These are phyloP conservation scores for Basipetospora chlamydospora DNA, from an alignment of 2,329 filamentous ascomycete species.

Conservation along the genomic window DNA sequence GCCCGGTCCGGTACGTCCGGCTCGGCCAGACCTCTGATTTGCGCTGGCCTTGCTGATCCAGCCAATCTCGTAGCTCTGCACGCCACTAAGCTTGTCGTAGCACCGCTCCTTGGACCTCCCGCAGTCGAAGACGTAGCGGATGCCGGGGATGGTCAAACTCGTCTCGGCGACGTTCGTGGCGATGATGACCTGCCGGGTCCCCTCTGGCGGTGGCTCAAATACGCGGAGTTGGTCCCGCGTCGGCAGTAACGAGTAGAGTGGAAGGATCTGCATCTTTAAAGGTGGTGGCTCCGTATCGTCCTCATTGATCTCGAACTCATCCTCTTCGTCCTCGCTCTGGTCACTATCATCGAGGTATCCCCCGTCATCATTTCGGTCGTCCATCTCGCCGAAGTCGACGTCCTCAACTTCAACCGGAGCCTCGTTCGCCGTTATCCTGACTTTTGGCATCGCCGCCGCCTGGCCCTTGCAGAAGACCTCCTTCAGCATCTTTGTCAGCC, in stretches of 20 bases:
- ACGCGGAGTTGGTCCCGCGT: conserved; percentile 84
- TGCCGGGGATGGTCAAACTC: conserved; percentile 88
- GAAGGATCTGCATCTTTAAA: conserved; percentile 72
- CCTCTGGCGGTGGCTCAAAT: conserved; percentile 72
- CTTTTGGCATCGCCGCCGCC: conserved; percentile 45
- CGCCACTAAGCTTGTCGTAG: conserved; percentile 75
- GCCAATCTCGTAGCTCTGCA: conserved; percentile 87
- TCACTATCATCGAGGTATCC: conserved; percentile 20
- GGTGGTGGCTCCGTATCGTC: conserved; percentile 45
- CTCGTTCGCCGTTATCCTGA: conserved; percentile 63
- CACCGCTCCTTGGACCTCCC: conserved; percentile 84
- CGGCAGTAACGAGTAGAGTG: conserved; percentile 82
- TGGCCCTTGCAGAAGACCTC: conserved; percentile 46
- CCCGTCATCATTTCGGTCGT: conserved; percentile 29
- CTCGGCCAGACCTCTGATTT: conserved; percentile 80
- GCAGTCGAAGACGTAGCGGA: conserved; percentile 90
- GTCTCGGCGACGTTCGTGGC: conserved; percentile 97
- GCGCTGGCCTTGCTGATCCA: conserved; percentile 98
- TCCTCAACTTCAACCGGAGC: conserved; percentile 74
- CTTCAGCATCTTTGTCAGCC: conserved; percentile 67
- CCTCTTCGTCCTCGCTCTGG: conserved; percentile 39
- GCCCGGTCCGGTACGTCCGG: conserved; percentile 85
- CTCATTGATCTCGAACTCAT: conserved; percentile 55
- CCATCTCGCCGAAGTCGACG: conserved; percentile 60
- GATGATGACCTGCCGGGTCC: conserved; percentile 71